Percentiles rank a stretch among this genome's conserved stretches.
Evolutionary conservation across 2,329 filamentous ascomycete species (phyloP).

Genomic region (Calonectria montana): DNA sequence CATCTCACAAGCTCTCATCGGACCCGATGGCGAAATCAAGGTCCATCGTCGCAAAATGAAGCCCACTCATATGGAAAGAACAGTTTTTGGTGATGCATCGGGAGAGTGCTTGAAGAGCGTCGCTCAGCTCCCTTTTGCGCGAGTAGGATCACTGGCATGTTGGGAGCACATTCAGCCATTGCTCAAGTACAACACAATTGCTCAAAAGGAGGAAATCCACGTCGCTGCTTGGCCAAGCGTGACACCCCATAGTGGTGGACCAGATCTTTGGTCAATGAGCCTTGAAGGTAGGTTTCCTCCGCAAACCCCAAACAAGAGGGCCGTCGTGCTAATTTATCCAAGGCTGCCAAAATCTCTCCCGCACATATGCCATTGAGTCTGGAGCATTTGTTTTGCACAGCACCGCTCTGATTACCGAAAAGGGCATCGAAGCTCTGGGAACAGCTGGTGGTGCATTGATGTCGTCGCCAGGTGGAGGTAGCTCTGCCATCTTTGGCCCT

Average conservation of each 20-base stretch:
- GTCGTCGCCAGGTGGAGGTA: constrained; percentile 7
- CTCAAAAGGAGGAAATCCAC: constrained; percentile 57
- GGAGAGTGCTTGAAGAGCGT: constrained; percentile 52
- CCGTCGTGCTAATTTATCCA: not conserved
- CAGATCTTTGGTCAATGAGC: constrained; percentile 11
- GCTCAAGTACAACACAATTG: constrained; percentile 55
- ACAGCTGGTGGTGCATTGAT: not conserved
- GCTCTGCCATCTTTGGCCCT: constrained; percentile 12
- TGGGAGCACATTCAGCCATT: constrained; percentile 62
- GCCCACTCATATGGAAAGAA: constrained; percentile 62
- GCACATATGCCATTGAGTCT: constrained; percentile 18
- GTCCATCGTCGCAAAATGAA: constrained; percentile 60
- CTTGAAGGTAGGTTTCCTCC: constrained; percentile 1
- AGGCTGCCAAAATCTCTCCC: constrained; percentile 16
- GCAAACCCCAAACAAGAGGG: too few relatives aligned
- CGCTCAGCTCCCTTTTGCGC: constrained; percentile 48
- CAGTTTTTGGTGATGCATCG: constrained; percentile 58
- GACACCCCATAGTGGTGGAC: not conserved
- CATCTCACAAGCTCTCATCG: constrained; percentile 58
- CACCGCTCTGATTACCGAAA: constrained; percentile 3
- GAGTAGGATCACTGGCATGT: constrained; percentile 57
- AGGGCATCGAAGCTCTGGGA: not conserved
- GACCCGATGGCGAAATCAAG: constrained; percentile 50
- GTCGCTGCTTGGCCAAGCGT: constrained; percentile 58
- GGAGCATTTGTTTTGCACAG: constrained; percentile 15